phyloP scores from a whole-genome alignment of 768 basidiomycete genomes.

The Mycena capillaripes region DNA sequence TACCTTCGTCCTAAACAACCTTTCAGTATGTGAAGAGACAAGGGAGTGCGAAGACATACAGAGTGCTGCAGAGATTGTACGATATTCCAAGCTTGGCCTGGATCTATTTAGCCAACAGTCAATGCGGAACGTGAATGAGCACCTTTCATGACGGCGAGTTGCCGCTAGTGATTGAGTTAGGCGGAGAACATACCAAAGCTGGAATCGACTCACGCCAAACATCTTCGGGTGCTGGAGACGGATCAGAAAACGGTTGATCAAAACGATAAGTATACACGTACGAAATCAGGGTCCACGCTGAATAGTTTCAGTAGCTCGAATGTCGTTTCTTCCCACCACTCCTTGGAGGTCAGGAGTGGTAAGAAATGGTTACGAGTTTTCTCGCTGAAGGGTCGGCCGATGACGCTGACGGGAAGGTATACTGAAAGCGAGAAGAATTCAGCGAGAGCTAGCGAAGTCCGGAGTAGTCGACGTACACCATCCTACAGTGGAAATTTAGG shows the following conservation, averaged over 20 bases:
- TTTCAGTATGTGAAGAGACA: not conserved
- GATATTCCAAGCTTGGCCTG: slow-evolving; percentile 90
- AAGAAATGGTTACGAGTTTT: slow-evolving; percentile 87
- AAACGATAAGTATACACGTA: not conserved
- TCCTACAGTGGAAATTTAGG: slow-evolving; percentile 4
- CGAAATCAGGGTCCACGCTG: slow-evolving; percentile 85
- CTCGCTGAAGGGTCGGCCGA: slow-evolving; percentile 89
- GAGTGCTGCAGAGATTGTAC: slow-evolving; percentile 85
- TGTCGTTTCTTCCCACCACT: slow-evolving; percentile 93
- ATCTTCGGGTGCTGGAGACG: slow-evolving; percentile 78
- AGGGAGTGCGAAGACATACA: slow-evolving; percentile 57
- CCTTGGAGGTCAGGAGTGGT: slow-evolving; percentile 83
- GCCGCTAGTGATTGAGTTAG: slow-evolving; percentile 62
- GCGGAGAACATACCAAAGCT: slow-evolving; percentile 17
- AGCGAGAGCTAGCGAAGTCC: not conserved
- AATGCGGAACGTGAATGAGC: not conserved
- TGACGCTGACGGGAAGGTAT: slow-evolving; percentile 86
- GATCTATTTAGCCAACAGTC: slow-evolving; percentile 4
- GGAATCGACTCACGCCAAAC: slow-evolving; percentile 72
- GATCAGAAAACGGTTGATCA: not conserved
- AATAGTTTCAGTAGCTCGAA: slow-evolving; percentile 83
- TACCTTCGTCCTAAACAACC: slow-evolving; percentile 83
- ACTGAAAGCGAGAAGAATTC: slow-evolving; percentile 45
- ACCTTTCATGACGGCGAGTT: slow-evolving; percentile 93
- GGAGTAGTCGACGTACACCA: slow-evolving; percentile 57